Evolutionary conservation across 2,329 filamentous ascomycete species (phyloP).

Genomic region (Aspergillus floridensis): DNA sequence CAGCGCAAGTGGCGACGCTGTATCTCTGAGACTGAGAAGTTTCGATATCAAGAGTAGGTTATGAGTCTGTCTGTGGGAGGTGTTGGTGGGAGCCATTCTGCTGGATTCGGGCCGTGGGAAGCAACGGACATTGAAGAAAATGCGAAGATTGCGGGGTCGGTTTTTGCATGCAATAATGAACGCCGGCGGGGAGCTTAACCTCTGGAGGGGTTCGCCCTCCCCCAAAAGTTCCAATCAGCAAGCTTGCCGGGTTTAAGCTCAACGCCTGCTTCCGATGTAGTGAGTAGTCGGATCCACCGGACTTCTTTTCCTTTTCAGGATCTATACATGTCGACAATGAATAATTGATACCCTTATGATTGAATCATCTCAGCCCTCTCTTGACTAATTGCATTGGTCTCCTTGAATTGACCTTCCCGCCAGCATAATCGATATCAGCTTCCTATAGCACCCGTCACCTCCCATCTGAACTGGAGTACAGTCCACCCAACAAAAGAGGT

Average conservation of each 20-base stretch:
- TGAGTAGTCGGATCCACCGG: not conserved
- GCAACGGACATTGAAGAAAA: not conserved
- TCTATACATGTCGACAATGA: no score
- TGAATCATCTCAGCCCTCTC: no score
- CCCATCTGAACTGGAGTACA: no score
- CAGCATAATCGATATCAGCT: no score
- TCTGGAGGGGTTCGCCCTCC: constrained; percentile 18
- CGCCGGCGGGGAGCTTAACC: not conserved
- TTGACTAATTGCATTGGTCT: no score
- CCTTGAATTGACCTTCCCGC: no score
- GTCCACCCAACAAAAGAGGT: no score
- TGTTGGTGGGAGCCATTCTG: constrained; percentile 35
- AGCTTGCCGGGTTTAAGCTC: constrained; percentile 25
- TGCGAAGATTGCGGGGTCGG: constrained; percentile 16
- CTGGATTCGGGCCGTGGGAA: not conserved
- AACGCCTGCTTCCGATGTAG: constrained; percentile 8
- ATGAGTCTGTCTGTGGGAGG: constrained; percentile 72
- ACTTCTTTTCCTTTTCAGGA: not conserved
- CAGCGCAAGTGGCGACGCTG: constrained; percentile 80
- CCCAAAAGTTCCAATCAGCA: constrained; percentile 28
- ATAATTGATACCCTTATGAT: no score
- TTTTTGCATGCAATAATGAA: not conserved
- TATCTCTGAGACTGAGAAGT: constrained; percentile 73
- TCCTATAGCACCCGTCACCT: no score
- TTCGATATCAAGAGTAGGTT: constrained; percentile 81